Evolutionary conservation across 257 asterid species (phyloP).

Genomic region (Solanum etuberosum): DNA sequence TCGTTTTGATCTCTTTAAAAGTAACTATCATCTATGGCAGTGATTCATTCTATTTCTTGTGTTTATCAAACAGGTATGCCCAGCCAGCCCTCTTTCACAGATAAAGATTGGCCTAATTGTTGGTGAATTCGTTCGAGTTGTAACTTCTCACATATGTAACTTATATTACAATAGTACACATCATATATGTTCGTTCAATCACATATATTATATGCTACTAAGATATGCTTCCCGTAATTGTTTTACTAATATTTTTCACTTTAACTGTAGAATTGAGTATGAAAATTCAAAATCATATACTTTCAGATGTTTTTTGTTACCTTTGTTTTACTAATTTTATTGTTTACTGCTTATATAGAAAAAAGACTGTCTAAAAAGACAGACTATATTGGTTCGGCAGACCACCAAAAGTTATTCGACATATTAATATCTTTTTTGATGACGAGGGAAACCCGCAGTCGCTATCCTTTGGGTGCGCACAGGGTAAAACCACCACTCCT

Average conservation of each 20-base stretch:
- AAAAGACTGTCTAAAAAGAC: too few species aligned
- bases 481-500: too few species aligned
- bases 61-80: background rate
- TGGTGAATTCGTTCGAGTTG: background rate
- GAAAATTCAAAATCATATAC: background rate
- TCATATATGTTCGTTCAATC: background rate
- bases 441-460: too few species aligned
- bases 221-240: background rate
- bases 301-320: background rate
- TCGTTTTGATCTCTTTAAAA: background rate
- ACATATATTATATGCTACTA: background rate
- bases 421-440: too few species aligned
- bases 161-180: background rate
- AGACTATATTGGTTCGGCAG: too few species aligned
- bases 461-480: too few species aligned
- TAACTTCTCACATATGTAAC: background rate
- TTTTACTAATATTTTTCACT: too few species aligned
- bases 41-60: background rate
- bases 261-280: background rate
- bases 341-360: too few species aligned
- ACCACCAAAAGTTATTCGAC: too few species aligned
- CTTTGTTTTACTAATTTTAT: too few species aligned
- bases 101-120: background rate
- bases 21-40: background rate
- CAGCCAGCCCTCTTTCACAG: background rate